Conservation (phyloP, 306 rosid species). For the Gastrolobium bilobum region DNA sequence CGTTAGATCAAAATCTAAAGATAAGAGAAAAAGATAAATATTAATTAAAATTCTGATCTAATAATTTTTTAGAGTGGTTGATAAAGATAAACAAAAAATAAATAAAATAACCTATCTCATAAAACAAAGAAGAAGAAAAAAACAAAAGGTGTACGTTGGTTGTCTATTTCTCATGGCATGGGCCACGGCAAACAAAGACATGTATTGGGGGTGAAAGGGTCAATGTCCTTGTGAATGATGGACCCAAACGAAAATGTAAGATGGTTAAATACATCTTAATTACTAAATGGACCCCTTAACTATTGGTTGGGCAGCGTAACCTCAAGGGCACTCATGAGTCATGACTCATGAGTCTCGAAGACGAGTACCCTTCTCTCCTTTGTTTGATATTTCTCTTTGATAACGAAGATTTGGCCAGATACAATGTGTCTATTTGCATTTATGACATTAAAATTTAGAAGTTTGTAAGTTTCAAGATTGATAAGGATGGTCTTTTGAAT, state of each 20-base stretch:
- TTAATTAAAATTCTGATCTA: too few species aligned
- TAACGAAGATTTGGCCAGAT: background rate
- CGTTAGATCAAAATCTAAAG: too few species aligned
- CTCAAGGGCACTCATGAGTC: background rate
- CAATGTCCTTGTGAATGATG: background rate
- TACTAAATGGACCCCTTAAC: constrained; percentile 12
- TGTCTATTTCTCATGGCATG: background rate
- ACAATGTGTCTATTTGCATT: background rate
- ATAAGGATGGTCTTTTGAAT: background rate
- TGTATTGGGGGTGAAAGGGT: background rate
- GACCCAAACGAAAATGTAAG: background rate
- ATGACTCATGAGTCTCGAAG: too few species aligned
- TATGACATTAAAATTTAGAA: background rate
- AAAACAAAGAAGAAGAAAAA: background rate
- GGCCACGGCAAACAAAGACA: background rate
- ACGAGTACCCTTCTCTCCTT: background rate
- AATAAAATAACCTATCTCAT: too few species aligned
- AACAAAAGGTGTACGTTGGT: background rate
- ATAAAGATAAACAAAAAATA: too few species aligned
- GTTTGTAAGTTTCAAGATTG: constrained; percentile 6
- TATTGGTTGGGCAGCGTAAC: constrained; percentile 1
- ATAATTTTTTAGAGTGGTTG: too few species aligned
- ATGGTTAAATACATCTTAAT: background rate
- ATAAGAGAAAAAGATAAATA: too few species aligned
- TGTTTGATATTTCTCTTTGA: background rate